phyloP scores from a whole-genome alignment of 2,329 filamentous ascomycete genomes.

The Coniochaeta hoffmannii region DNA sequence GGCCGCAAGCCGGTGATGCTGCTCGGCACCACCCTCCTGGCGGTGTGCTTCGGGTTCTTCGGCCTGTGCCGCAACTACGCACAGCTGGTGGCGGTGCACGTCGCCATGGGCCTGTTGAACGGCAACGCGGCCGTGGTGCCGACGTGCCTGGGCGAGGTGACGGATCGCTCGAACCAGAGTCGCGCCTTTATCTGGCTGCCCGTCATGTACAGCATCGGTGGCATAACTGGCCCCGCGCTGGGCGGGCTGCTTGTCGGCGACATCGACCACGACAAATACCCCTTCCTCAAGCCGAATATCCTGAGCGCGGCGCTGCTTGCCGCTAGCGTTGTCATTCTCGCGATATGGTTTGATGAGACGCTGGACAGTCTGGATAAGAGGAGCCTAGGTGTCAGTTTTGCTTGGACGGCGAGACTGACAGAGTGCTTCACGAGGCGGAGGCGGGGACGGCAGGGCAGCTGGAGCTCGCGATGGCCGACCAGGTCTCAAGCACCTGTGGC shows the following conservation, averaged over 20 bases:
- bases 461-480: slow-evolving; percentile 17
- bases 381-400: slow-evolving; percentile 12
- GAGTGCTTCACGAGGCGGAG: slow-evolving; percentile 20
- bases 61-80: slow-evolving; percentile 77
- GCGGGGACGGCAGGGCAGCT: slow-evolving; percentile 15
- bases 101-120: slow-evolving; percentile 86
- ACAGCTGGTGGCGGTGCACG: slow-evolving; percentile 81
- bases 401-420: slow-evolving; percentile 22
- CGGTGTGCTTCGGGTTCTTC: slow-evolving; percentile 75
- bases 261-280: slow-evolving; percentile 55
- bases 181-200: slow-evolving; percentile 89
- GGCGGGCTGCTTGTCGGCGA: slow-evolving; percentile 74
- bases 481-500: neutral
- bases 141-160: slow-evolving; percentile 90
- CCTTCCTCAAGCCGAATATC: slow-evolving; percentile 80
- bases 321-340: slow-evolving; percentile 64
- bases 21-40: slow-evolving; percentile 74
- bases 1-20: slow-evolving; percentile 79
- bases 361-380: slow-evolving; percentile 41
- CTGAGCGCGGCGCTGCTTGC: slow-evolving; percentile 66
- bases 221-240: slow-evolving; percentile 87
- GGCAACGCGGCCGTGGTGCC: slow-evolving; percentile 93
- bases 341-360: slow-evolving; percentile 83
- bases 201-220: slow-evolving; percentile 90
- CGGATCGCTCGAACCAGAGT: slow-evolving; percentile 90